phyloP scores from a whole-genome alignment of 1,284 basidiomycete genomes.

The Marasmius fiardii region DNA sequence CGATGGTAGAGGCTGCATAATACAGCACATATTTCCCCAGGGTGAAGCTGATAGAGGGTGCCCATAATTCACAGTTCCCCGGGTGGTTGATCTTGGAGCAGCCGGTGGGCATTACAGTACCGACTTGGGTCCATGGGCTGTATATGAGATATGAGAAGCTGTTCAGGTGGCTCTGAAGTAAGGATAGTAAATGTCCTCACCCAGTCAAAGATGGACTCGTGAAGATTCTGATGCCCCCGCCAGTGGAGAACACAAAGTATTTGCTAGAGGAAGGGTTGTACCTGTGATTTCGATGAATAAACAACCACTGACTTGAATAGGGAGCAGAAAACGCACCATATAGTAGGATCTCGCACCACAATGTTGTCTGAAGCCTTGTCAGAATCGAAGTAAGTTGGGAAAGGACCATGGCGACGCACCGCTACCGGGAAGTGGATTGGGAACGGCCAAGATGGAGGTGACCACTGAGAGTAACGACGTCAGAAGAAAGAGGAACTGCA shows the following conservation, averaged over 20 bases:
- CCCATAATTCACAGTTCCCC: constrained; percentile 10
- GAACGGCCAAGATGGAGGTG: not conserved
- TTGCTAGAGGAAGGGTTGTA: not conserved
- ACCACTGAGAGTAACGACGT: not conserved
- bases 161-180: not conserved
- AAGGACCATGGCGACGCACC: not conserved
- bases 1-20: constrained; percentile 29
- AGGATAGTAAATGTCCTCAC: not conserved
- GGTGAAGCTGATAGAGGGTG: constrained; percentile 13
- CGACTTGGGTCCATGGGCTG: constrained; percentile 11
- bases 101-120: constrained; percentile 8
- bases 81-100: constrained; percentile 10
- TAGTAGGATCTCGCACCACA: constrained; percentile 13
- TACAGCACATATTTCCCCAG: constrained; percentile 23
- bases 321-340: not conserved
- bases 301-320: not conserved
- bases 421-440: constrained; percentile 10
- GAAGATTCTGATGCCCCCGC: constrained; percentile 5
- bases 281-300: not conserved
- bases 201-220: constrained; percentile 7
- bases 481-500: not conserved
- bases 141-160: not conserved
- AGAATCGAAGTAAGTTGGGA: not conserved
- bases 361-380: constrained; percentile 1
- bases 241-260: constrained; percentile 13